Evolutionary conservation across 495 filamentous ascomycete genomes (phyloP).

Genomic region (Chaetomidium leptoderma): DNA sequence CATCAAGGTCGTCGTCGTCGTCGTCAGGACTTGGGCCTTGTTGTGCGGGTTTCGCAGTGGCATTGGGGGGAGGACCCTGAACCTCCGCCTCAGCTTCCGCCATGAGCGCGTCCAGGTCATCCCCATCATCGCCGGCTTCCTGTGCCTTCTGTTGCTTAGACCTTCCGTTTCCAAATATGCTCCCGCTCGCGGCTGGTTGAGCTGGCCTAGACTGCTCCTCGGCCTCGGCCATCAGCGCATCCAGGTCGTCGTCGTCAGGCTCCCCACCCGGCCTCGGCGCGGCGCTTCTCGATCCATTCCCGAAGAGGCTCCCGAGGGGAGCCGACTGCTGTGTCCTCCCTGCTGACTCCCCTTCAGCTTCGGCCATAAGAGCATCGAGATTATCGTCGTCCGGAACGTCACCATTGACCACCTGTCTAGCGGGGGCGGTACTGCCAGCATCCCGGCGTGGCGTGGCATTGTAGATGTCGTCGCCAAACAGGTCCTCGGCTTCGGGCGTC

Average conservation of each 20-base stretch:
- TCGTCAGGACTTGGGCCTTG: background rate
- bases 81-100: constrained; percentile 35
- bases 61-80: background rate
- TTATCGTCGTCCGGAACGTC: constrained; percentile 47
- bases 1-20: constrained; percentile 40
- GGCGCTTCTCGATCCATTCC: constrained; percentile 15
- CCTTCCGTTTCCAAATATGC: constrained; percentile 25
- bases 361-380: constrained; percentile 49
- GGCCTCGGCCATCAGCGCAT: constrained; percentile 49
- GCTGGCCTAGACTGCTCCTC: constrained; percentile 25
- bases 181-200: background rate
- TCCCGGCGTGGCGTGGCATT: constrained; percentile 34
- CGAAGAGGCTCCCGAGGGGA: constrained; percentile 33
- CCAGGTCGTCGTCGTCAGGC: constrained; percentile 49
- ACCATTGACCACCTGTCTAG: constrained; percentile 8
- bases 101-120: constrained; percentile 46
- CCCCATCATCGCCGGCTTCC: constrained; percentile 14
- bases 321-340: background rate
- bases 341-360: constrained; percentile 34
- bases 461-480: constrained; percentile 43
- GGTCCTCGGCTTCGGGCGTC: constrained; percentile 32
- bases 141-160: background rate
- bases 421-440: constrained; percentile 12
- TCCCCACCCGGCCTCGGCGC: constrained; percentile 18
- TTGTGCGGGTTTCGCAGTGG: background rate